A percentile compares a stretch with the other conserved stretches of the same genome.
These are phyloP conservation scores for Beauveria brongniartii DNA, from an alignment of 2,329 filamentous ascomycete genomes.

Conservation along the genomic window DNA sequence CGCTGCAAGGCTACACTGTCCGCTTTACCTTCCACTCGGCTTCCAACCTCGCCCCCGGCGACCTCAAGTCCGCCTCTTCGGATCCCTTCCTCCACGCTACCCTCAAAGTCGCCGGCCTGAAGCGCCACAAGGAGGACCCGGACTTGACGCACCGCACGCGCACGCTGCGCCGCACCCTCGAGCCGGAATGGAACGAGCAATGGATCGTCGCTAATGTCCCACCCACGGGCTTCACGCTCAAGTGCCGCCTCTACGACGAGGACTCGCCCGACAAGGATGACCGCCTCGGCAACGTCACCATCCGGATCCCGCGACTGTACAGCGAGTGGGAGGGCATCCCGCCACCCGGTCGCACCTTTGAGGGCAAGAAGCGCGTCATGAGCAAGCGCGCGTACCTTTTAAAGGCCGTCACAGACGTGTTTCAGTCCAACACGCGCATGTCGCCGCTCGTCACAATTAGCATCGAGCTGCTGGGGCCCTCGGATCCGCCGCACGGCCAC, in stretches of 20 bases:
- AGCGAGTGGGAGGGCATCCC: constrained; percentile 63
- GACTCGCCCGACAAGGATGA: constrained; percentile 82
- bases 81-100: constrained; percentile 78
- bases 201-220: constrained; percentile 90
- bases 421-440: constrained; percentile 56
- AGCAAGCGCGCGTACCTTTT: constrained; percentile 81
- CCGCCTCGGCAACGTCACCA: constrained; percentile 75
- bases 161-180: constrained; percentile 62
- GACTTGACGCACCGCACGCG: constrained; percentile 64
- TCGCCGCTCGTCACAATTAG: constrained; percentile 65
- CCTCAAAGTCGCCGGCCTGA: constrained; percentile 60
- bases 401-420: constrained; percentile 57
- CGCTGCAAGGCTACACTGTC: constrained; percentile 72
- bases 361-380: constrained; percentile 73
- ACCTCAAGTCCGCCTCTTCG: constrained; percentile 67
- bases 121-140: constrained; percentile 80
- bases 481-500: constrained; percentile 57
- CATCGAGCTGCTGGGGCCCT: constrained; percentile 69
- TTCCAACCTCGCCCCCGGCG: constrained; percentile 71
- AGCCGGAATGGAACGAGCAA: constrained; percentile 74
- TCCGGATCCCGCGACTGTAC: constrained; percentile 51
- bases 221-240: constrained; percentile 69
- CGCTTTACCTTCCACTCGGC: constrained; percentile 80
- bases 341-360: constrained; percentile 49
- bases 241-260: constrained; percentile 84